Base-by-base conservation (phyloP, 1,139 yeast species). In the Pichia terricola region DNA sequence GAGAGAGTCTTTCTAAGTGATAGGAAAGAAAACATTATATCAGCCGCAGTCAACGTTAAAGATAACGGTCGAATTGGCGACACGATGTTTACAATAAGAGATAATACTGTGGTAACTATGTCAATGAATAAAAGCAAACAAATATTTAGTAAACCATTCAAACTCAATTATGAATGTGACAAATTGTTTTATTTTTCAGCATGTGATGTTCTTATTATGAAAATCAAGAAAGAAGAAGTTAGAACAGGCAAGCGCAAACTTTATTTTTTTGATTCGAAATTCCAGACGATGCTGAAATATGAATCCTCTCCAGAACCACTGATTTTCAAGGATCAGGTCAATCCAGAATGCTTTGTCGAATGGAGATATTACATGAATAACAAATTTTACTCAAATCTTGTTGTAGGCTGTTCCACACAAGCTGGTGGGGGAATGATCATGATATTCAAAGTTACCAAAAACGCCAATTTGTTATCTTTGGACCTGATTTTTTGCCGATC, bases 371-470 rank as follows among this genome's bases (percentile, higher is more conserved):
- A 68, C 46, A 66, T 41, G 28, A 47, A 39, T 26, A 43, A 39
- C 5, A 50, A 48, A 30, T 46, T 43, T 5, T 57, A 55, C 35
- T 43, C 49, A 7, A 57, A 72, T 49, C 48, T 74, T 2, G 56
- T 73, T 35, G 53, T 73, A 30, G 78, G 79, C 2, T 68, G 72
- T 44, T 43, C 48, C 2, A 51, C 45, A 1, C 44, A 38, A 4
- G 47, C 49, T 2, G 47, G 42, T 3, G 45, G 48, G 10, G 77
- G 79, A 0, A 46, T 63, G 0, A 61, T 75, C 33, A 72, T 69
- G 49, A 67, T 75, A 5, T 54, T 73, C 16, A 77, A 73, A 47
- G 47, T 75, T 8, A 50, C 58, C 3, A 57, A 59, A 34, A 22
- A 25, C 6, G 10, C 38, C 22, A 22, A 34, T 7, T 6, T 2